Base-by-base conservation (phyloP, 176 grass and related monocot species). In the Bothriochloa decipiens region DNA sequence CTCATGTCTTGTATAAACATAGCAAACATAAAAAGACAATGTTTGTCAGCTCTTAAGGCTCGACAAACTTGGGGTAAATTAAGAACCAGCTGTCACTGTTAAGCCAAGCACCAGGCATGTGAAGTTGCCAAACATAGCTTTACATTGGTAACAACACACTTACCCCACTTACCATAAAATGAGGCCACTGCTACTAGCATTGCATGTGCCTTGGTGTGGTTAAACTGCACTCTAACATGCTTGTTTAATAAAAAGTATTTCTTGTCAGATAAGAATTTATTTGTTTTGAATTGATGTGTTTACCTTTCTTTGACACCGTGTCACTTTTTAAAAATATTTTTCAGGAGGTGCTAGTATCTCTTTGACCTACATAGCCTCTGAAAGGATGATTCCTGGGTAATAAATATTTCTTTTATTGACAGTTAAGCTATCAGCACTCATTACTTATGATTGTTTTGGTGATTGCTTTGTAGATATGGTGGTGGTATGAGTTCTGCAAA, bases 401-500 rank as follows among this genome's bases (percentile, higher is more conserved):
- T 97, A 91, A 88, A 69, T 86, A 50, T 83, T 80, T 57, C 53
- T 57, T 7, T 8, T 57, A 22, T 22, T 71, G 39, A 71, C 13
- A 60, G 13, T 15, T 47, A 40, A 58, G 33, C 63, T 20, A 14
- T 66, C 14, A 68, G 41, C 17, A 3, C 55, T 70, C 16, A 40
- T 26, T 80, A 70, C 27, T 76, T 71, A 65, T 6, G 25, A 63
- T 73, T 72, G 78, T 75, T 77, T 72, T 89, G 50, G 40, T 65
- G 10, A 66, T 75, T 77, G 74, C 28, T 81, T 79, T 87, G 10
- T 70, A 97, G 95, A 43, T 97, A 97, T 84, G 95, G 95, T 57
- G 95, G 95, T 74, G 95, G 92, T 68, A 97, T 97, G 95, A 97
- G 95, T 70, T 97, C 95, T 40, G 95, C 95, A 40, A 97, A 97